Evolutionary conservation across 108 stramenopile species (phyloP).

Genomic region (Phaeodactylum tricornutum): DNA sequence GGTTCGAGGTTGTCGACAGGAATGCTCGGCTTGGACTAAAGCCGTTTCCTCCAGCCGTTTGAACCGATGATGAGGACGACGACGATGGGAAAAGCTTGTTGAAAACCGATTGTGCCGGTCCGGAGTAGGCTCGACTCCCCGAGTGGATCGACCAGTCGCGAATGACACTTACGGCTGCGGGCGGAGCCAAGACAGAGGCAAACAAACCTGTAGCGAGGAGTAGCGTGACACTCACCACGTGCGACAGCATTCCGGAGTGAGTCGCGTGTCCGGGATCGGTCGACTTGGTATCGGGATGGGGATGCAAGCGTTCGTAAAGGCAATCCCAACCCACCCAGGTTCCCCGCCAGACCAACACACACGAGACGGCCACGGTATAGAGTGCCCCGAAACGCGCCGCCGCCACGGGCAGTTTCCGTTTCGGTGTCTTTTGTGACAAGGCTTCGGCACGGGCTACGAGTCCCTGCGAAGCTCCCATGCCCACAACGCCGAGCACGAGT

Average conservation of each 20-base stretch:
- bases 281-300: constrained; percentile 9
- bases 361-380: constrained; percentile 37
- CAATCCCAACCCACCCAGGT: constrained; percentile 58
- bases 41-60: no score
- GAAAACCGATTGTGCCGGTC: constrained; percentile 3
- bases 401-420: not conserved
- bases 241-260: constrained; percentile 36
- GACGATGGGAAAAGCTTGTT: no score
- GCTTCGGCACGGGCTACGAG: constrained; percentile 19
- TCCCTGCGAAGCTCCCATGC: constrained; percentile 36
- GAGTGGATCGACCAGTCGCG: constrained; percentile 23
- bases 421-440: not conserved
- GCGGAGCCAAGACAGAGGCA: constrained; percentile 52
- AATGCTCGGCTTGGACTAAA: no score
- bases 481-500: constrained; percentile 19
- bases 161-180: constrained; percentile 37
- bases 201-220: constrained; percentile 37
- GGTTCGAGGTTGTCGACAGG: no score
- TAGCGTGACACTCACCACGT: constrained; percentile 24
- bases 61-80: no score
- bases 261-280: constrained; percentile 32
- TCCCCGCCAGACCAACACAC: constrained; percentile 60
- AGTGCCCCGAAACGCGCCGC: constrained; percentile 37
- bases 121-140: not conserved
- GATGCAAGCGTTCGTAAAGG: constrained; percentile 1